Base-by-base conservation (phyloP, 176 grass and related monocot genomes). In the Avena atlantica region DNA sequence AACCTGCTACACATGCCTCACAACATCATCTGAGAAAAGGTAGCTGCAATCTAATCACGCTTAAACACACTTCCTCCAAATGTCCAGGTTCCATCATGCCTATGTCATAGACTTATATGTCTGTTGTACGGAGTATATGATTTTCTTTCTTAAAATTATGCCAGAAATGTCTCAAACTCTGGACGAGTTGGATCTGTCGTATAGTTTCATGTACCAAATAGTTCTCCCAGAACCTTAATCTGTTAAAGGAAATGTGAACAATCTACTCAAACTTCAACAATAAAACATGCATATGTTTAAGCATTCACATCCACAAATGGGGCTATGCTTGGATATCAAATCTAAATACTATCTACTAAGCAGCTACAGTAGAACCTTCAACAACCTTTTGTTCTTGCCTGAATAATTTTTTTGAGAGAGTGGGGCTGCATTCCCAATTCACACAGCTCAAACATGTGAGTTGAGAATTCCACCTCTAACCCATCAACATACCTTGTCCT, bases 191-290 rank as follows among this genome's bases (percentile, higher is more conserved):
- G 40, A 19, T 71, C 19, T 73, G 72, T 52, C 21, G 29, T 52
- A 37, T 36, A 66, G 66, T 14, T 69, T 69, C 66, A 69, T 69
- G 31, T 69, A 37, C 66, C 66, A 69, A 69, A 69, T 37, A 75
- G 13, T 76, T 55, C 23, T 2, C 15, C 49, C 74, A 27, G 48
- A 34, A 76, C 24, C 49, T 55, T 76, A 55, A 76, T 49, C 3
- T 53, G 14, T 55, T 34, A 76, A 34, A 76, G 49, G 74, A 53
- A 76, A 76, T 76, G 49, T 55, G 49, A 55, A 1, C 24, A 10
- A 34, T 55, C 74, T 55, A 76, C 74, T 76, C 24, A 6, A 31
- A 76, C 24, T 76, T 76, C 8, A 53, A 53, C 48, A 76, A 53
- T 48, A 31, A 19, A 55, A 4, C 23, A 75, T 10, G 50, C 15